Evolutionary conservation across 495 filamentous ascomycete species (phyloP), one percentile per base, ranked within the genome.

Genomic region (Copromyces sp.): DNA sequence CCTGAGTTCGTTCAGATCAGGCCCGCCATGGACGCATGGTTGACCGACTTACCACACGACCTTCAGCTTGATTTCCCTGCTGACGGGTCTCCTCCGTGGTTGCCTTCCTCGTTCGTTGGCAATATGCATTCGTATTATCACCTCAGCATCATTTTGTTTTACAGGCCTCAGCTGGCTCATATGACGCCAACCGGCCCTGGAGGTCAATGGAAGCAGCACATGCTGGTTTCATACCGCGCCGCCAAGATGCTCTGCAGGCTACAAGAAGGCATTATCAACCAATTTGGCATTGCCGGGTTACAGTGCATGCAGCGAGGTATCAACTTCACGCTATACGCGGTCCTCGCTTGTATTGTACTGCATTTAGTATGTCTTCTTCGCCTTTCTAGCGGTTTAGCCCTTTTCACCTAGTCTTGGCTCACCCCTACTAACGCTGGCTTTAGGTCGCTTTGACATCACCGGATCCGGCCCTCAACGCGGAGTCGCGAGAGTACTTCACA

Each of bases 41-140:
- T 92, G 72, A 85, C 85, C 24, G 91, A 90, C 39, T 86, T 98
- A 17, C 96, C 95, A 1, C 79, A 86, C 9, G 92, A 98, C 80
- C 80, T 98, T 76, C 88, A 93, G 75, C 83, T 99, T 45, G 87
- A 84, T 37, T 97, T 94, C 77, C 91, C 94, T 29, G 77, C 87
- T 1, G 92, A 97, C 78, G 91, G 92, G 42, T 91, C 90, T 4
- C 87, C 93, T 3, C 94, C 95, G 0, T 97, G 91, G 89, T 84
- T 98, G 65, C 89, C 92, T 6, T 95, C 93, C 24, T 92, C 97
- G 78, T 98, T 95, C 75, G 86, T 95, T 70, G 95, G 92, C 38
- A 97, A 98, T 75, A 86, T 98, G 79, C 95, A 98, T 80, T 93
- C 90, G 8, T 97, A 98, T 82, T 94, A 95, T 79, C 91, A 97